Base-by-base conservation (phyloP, 257 asterid genomes). In the Sherardia arvensis region DNA sequence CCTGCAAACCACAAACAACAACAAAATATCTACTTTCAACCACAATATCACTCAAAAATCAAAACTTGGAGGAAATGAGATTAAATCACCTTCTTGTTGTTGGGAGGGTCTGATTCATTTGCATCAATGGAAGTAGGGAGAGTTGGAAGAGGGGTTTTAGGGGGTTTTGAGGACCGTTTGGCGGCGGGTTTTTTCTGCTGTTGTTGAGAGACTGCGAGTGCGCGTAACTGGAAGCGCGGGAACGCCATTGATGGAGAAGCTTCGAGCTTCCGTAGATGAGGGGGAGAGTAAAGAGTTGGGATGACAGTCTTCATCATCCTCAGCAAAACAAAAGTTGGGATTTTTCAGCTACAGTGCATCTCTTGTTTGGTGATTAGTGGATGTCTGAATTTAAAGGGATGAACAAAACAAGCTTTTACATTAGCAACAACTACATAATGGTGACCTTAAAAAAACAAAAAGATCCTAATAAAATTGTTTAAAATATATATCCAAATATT, bases 11-110 rank as follows among this genome's bases (percentile, higher is more conserved):
- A 34, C 9, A 36, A 63, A 62, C 3, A 14, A 29, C 21, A 30
- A 43, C 51, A 40, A 40, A n/a, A 12, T 12, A 40, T 3, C 14
- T 10, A 36, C 45, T 8, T 36, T 36, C 45, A 36, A 43, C 3
- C 49, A 43, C 20, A 43, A 14, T 14, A 15, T 43, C 5, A 43
- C 51, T 14, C 17, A 43, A 43, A 43, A 43, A 43, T 43, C 21
- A 43, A 15, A 8, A 15, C 20, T 43, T 43, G 21, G 21, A 43
- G 0, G 26, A 7, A 4, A 30, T 18, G 11, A 62, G 3, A 48
- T 17, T 22, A 48, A 48, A 48, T 17, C 9, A 89, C 94, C 98
- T 87, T 88, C 69, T 84, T 91, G 57, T 61, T 64, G 33, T 22
- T 20, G 23, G 64, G 64, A 57, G 89, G 78, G 66, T 68, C 49